Evolutionary conservation across 2,329 filamentous ascomycete species (phyloP).

Genomic region (Xylariales sp.): DNA sequence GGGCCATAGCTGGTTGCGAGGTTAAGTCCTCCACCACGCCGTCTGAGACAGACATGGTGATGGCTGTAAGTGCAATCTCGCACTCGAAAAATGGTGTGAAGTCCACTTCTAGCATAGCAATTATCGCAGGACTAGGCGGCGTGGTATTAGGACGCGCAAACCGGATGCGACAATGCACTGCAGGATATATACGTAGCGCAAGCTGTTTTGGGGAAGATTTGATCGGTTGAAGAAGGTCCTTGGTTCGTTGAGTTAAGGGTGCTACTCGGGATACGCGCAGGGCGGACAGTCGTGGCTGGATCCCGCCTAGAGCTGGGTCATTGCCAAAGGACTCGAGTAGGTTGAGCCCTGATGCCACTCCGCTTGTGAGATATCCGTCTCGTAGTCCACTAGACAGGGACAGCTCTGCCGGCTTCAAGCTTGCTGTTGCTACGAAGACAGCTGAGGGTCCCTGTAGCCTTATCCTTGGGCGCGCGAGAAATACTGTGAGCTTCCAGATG

Average conservation of each 20-base stretch:
- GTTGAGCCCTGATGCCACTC: conserved; percentile 66
- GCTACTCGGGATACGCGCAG: conserved; percentile 70
- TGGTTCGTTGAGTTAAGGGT: conserved; percentile 56
- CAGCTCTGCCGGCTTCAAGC: conserved; percentile 48
- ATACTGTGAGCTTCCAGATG: conserved; percentile 57
- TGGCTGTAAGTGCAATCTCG: conserved; percentile 56
- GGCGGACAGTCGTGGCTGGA: conserved; percentile 65
- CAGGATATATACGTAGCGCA: conserved; percentile 60
- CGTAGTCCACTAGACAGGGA: conserved; percentile 36
- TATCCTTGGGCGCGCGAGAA: conserved; percentile 55
- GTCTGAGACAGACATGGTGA: conserved; percentile 53
- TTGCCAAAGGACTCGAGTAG: conserved; percentile 68
- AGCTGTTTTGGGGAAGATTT: conserved; percentile 55
- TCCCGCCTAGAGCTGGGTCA: conserved; percentile 58
- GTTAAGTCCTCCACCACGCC: conserved; percentile 57
- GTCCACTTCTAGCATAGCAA: conserved; percentile 70
- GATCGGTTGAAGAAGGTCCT: conserved; percentile 59
- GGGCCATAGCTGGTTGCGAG: conserved; percentile 40
- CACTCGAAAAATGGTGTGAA: conserved; percentile 67
- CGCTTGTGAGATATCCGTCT: conserved; percentile 65
- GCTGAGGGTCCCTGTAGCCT: conserved; percentile 63
- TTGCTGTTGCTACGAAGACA: conserved; percentile 60
- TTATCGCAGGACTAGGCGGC: conserved; percentile 55
- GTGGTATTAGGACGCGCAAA: conserved; percentile 61
- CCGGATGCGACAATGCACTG: conserved; percentile 67